Percentiles rank a stretch among this genome's conserved stretches.
phyloP scores from a whole-genome alignment of 1,284 basidiomycete species.

The Sanghuangporus baumii region DNA sequence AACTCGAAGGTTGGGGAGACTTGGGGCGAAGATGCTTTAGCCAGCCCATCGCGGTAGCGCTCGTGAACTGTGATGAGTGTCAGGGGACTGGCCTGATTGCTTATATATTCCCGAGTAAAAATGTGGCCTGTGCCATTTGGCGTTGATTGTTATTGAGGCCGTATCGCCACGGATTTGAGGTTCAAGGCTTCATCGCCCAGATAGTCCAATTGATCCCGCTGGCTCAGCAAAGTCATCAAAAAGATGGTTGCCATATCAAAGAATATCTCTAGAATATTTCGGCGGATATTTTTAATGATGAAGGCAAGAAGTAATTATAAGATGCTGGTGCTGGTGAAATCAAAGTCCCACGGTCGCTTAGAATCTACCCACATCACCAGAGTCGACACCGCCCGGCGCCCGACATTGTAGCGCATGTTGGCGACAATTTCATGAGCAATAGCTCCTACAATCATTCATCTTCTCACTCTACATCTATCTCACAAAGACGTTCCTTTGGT shows the following conservation, averaged over 20 bases:
- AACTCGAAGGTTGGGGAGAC: background rate
- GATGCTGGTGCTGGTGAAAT: no score
- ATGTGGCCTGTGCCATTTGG: no score
- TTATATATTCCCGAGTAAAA: background rate
- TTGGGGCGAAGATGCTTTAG: background rate
- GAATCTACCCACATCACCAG: background rate
- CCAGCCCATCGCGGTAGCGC: background rate
- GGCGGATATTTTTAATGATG: no score
- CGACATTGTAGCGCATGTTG: background rate
- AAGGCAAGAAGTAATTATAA: no score
- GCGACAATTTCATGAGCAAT: constrained; percentile 6
- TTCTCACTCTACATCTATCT: background rate
- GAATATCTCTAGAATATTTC: no score
- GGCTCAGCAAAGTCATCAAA: no score
- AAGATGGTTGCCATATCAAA: no score
- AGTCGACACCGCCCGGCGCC: background rate
- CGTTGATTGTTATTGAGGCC: no score
- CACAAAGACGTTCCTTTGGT: background rate
- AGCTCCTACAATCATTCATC: background rate
- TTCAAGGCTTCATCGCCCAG: no score
- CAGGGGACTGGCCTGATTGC: background rate
- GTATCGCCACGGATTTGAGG: no score
- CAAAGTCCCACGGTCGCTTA: no score
- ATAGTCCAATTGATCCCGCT: no score
- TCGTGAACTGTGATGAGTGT: background rate